A percentile compares a stretch with the other conserved stretches of the same genome.
Evolutionary conservation across 179 eudicot species (phyloP).

Genomic region (Spinacia oleracea): DNA sequence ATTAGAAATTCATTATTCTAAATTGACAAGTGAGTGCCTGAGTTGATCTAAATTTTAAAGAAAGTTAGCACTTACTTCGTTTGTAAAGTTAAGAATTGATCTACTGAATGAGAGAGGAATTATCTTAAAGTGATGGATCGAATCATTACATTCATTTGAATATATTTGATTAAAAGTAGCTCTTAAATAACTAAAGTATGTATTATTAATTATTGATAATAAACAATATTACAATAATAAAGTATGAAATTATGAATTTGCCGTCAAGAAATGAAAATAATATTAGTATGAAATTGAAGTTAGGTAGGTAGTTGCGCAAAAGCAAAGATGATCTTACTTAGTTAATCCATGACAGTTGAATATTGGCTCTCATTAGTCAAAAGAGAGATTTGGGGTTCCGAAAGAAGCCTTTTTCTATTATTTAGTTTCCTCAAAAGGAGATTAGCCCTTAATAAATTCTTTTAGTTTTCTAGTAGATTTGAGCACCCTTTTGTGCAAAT

Average conservation of each 20-base stretch:
- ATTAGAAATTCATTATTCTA: too few relatives aligned
- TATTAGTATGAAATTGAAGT: background rate
- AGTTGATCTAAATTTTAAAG: background rate
- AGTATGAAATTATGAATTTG: background rate
- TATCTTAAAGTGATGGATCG: constrained; percentile 16
- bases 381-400: constrained; percentile 8
- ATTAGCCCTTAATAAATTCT: background rate
- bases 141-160: constrained; percentile 9
- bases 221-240: background rate
- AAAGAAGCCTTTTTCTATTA: background rate
- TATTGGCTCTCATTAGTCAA: constrained; percentile 9
- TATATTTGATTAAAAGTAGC: background rate
- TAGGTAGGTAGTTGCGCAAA: constrained; percentile 7
- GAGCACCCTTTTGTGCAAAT: constrained; percentile 4
- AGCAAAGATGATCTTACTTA: constrained; percentile 7
- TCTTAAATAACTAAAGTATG: background rate
- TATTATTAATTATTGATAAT: background rate
- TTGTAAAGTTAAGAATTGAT: background rate
- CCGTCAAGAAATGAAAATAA: too few relatives aligned
- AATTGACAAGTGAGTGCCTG: too few relatives aligned
- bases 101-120: background rate
- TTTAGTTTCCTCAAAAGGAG: constrained; percentile 6
- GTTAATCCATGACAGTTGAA: background rate
- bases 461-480: background rate
- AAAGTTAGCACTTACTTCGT: background rate